Evolutionary conservation across 176 grass and related monocot genomes (phyloP), one percentile per base, ranked within the genome.

Genomic region (maize (Zea mays)): DNA sequence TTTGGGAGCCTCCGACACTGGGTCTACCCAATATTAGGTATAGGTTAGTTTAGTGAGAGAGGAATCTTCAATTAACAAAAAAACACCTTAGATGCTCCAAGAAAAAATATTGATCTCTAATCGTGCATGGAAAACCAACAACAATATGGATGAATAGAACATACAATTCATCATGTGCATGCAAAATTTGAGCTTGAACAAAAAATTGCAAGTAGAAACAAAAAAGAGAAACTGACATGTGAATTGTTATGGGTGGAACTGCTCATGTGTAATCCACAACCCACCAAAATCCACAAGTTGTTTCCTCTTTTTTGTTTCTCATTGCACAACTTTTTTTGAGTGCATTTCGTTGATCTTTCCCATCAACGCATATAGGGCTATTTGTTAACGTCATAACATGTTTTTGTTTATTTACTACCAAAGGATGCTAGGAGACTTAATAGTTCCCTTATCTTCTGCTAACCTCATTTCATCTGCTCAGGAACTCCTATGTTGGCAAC

Each of bases 401-500:
- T 5, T 57, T 58, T 5, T 0, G 7, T 65, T 65, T 80, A 54
- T 83, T 79, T 74, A 20, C 49, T 69, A 54, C 38, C 13, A n/a
- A 74, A 39, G 59, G 8, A 36, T 49, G 61, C 15, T 12, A 41
- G n/a, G 6, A 69, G 52, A 62, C 37, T 68, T 62, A 40, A 40
- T 67, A 21, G 37, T 69, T 82, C 42, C 65, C n/a, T 83, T 40
- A 75, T 66, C 10, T 55, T 39, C 11, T 83, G 38, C 27, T 83
- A 73, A 86, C 52, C 19, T 86, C 77, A 52, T 52, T 73, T 71
- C 72, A 13, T 77, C 79, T 91, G 54, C 43, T 60, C 85, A 99
- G 96, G 82, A 90, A 86, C 27, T 99, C 96, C 35, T 95, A 90
- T 76, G 87, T 99, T 52, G 96, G 96, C 38, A 99, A 99, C 74